phyloP scores from a whole-genome alignment of 2,329 filamentous ascomycete species.

The Verticillium nubilum region DNA sequence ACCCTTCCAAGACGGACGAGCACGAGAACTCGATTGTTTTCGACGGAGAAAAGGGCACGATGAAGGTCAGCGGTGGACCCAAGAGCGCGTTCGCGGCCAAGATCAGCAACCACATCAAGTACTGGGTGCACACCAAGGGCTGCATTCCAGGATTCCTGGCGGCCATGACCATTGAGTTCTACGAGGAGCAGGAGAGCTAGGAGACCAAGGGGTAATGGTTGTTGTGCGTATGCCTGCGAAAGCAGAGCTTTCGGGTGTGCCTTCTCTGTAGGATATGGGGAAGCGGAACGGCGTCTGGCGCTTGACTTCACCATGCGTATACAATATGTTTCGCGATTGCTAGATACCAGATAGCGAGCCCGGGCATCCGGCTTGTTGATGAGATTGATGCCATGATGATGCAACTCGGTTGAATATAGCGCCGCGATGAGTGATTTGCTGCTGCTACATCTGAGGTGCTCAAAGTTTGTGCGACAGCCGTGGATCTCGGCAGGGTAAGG shows the following conservation, averaged over 20 bases:
- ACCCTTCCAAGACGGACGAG: constrained; percentile 62
- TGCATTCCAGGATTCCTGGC: constrained; percentile 92
- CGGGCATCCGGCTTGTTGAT: neutral
- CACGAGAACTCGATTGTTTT: constrained; percentile 76
- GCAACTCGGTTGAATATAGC: too few relatives aligned
- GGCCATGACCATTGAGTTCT: constrained; percentile 88
- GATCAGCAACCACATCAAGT: constrained; percentile 82
- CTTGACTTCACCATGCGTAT: neutral
- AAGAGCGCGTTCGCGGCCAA: constrained; percentile 79
- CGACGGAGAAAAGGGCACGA: constrained; percentile 88
- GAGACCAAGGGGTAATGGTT: neutral
- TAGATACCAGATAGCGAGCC: neutral
- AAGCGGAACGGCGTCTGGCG: neutral
- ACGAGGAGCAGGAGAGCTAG: constrained; percentile 55
- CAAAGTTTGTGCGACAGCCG: neutral
- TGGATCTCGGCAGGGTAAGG: neutral
- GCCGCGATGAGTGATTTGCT: neutral
- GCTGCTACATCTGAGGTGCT: neutral
- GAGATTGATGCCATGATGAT: neutral
- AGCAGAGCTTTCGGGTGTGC: neutral
- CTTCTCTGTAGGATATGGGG: neutral
- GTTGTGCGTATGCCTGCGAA: neutral
- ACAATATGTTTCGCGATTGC: neutral
- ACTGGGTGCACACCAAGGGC: constrained; percentile 92
- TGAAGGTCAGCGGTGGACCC: constrained; percentile 94